These are phyloP conservation scores for Mycena chlorophos DNA, from an alignment of 768 basidiomycete species.

Conservation along the genomic window DNA sequence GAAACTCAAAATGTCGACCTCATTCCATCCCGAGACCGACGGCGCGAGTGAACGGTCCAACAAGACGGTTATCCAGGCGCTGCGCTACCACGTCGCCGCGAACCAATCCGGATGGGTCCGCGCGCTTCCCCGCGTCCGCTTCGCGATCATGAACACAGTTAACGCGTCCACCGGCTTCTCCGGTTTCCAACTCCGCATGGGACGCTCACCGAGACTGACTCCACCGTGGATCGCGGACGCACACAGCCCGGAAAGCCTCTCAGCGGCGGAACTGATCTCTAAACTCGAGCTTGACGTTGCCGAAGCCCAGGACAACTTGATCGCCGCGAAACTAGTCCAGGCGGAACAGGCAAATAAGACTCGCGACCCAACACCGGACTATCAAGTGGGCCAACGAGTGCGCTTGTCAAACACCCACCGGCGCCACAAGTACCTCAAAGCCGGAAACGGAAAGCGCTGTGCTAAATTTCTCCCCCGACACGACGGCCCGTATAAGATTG, in stretches of 20 bases:
- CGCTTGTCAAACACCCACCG: constrained; percentile 28
- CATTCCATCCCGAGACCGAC: constrained; percentile 40
- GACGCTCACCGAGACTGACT: constrained; percentile 24
- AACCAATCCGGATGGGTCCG: constrained; percentile 35
- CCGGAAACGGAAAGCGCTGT: no score
- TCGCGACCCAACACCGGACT: constrained; percentile 20
- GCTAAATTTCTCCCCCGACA: no score
- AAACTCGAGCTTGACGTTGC: constrained; percentile 17
- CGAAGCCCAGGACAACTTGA: constrained; percentile 29
- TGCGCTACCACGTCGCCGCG: constrained; percentile 28
- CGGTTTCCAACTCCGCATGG: constrained; percentile 32
- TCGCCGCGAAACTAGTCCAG: constrained; percentile 27
- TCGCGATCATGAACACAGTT: constrained; percentile 34
- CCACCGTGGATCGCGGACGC: constrained; percentile 24
- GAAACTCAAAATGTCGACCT: constrained; percentile 32
- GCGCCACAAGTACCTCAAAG: constrained; percentile 38
- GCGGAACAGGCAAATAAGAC: constrained; percentile 23
- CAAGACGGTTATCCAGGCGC: constrained; percentile 31
- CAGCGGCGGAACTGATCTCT: constrained; percentile 11
- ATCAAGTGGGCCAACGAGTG: constrained; percentile 29
- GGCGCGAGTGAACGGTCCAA: constrained; percentile 34
- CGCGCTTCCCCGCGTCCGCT: constrained; percentile 27
- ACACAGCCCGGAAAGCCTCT: constrained; percentile 12
- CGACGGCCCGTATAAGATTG: constrained; percentile 32
- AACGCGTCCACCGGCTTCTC: constrained; percentile 34